Evolutionary conservation across 164 flowering plant species (phyloP).

Genomic region (Chimonanthus salicifolius): DNA sequence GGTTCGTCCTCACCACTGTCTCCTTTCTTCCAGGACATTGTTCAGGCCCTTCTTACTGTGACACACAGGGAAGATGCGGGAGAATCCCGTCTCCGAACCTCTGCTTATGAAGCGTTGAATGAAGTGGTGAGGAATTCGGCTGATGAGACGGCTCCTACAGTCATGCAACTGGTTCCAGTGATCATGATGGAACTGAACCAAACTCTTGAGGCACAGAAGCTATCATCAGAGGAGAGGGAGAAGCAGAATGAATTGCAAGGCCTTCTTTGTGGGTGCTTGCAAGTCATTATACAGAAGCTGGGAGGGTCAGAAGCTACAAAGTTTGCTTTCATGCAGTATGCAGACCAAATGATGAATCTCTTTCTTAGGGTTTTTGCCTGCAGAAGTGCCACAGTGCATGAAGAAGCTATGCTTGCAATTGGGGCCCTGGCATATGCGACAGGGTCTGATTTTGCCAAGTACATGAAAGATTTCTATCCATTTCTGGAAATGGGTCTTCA

Average conservation of each 20-base stretch:
- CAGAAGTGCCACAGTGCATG: conserved; percentile 61
- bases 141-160: conserved; percentile 52
- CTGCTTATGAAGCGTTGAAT: conserved; percentile 61
- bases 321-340: conserved; percentile 43
- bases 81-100: conserved; percentile 54
- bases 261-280: conserved; percentile 61
- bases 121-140: conserved; percentile 64
- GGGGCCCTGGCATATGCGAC: conserved; percentile 60
- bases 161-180: conserved; percentile 46
- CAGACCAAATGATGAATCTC: conserved; percentile 60
- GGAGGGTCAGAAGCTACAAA: conserved; percentile 47
- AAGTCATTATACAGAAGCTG: conserved; percentile 59
- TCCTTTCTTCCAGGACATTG: conserved; percentile 52
- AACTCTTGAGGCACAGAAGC: conserved; percentile 46
- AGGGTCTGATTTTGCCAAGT: conserved; percentile 48
- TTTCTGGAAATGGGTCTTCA: conserved; percentile 65
- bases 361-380: conserved; percentile 54
- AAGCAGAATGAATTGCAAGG: conserved; percentile 58
- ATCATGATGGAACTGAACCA: conserved; percentile 57
- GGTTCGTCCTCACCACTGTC: conserved; percentile 38
- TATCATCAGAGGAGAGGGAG: conserved; percentile 56
- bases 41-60: conserved; percentile 45
- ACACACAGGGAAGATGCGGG: conserved; percentile 66
- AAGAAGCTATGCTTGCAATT: conserved; percentile 66
- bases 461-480: conserved; percentile 54